Conservation (phyloP, 192 early-diverging fungal species). For the Endogone sp. region DNA sequence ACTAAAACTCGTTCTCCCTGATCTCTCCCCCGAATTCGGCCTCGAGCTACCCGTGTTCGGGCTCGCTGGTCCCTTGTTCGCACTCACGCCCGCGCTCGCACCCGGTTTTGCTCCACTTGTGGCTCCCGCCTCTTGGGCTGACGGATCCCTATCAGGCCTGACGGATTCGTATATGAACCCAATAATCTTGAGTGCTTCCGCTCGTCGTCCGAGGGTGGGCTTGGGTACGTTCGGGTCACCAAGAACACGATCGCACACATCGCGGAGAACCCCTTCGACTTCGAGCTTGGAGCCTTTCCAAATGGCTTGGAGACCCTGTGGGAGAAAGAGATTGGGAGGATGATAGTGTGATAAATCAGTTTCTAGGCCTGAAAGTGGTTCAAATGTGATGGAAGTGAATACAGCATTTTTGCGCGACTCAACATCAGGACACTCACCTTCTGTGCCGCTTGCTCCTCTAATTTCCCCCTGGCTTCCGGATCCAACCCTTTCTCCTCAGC, state of each 20-base stretch:
- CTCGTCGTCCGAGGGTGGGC: slow-evolving; percentile 59
- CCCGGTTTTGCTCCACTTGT: no score
- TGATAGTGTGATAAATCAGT: no score
- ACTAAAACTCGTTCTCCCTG: no score
- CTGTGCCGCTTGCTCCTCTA: slow-evolving; percentile 67
- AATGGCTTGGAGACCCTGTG: slow-evolving; percentile 81
- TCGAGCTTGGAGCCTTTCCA: slow-evolving; percentile 95
- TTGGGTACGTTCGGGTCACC: slow-evolving; percentile 59
- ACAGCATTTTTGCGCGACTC: no score
- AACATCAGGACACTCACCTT: slow-evolving; percentile 31
- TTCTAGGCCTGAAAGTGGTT: no score
- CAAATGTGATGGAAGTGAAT: no score
- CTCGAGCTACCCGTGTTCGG: no score
- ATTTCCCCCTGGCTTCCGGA: slow-evolving; percentile 56
- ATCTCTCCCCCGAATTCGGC: no score
- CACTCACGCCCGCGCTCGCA: no score
- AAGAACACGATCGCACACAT: slow-evolving; percentile 86
- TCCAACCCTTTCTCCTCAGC: slow-evolving; percentile 83
- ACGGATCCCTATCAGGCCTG: slow-evolving; percentile 52
- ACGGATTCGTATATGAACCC: slow-evolving; percentile 82
- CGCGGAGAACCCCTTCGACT: slow-evolving; percentile 87
- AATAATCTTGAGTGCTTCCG: slow-evolving; percentile 78
- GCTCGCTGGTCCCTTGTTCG: no score
- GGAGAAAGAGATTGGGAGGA: no score
- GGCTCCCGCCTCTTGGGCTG: no score